phyloP scores from a whole-genome alignment of 2,329 filamentous ascomycete genomes.

The Paecilomyces variotii region DNA sequence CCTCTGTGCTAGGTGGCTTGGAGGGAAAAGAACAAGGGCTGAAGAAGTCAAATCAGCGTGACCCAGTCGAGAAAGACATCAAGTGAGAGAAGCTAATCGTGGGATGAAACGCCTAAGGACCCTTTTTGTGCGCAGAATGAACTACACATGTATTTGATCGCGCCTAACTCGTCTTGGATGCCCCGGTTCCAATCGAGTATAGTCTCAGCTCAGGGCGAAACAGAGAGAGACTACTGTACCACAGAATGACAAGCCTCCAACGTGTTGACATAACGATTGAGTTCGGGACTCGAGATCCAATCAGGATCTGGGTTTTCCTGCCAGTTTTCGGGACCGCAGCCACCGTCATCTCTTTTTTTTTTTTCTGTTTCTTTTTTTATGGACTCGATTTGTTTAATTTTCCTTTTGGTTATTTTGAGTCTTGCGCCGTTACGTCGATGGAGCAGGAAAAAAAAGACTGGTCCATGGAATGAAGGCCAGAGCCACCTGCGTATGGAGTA shows the following conservation, averaged over 20 bases:
- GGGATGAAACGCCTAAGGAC: constrained; percentile 27
- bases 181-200: neutral
- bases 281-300: neutral
- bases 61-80: constrained; percentile 1
- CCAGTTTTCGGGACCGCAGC: neutral
- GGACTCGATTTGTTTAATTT: neutral
- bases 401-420: neutral
- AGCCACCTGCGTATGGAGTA: neutral
- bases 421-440: neutral
- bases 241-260: neutral
- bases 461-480: neutral
- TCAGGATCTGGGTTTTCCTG: neutral
- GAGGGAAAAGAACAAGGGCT: neutral
- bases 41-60: neutral
- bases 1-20: neutral
- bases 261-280: neutral
- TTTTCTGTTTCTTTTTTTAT: neutral
- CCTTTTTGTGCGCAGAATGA: constrained; percentile 7
- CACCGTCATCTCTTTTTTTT: neutral
- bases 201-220: neutral
- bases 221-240: neutral
- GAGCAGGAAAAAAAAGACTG: neutral
- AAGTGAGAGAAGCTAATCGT: constrained; percentile 15
- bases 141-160: constrained; percentile 1
- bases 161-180: neutral